Percentiles rank a stretch among this genome's conserved stretches.
Conservation (phyloP, 768 basidiomycete genomes). For the Hortiboletus flavorubellus region DNA sequence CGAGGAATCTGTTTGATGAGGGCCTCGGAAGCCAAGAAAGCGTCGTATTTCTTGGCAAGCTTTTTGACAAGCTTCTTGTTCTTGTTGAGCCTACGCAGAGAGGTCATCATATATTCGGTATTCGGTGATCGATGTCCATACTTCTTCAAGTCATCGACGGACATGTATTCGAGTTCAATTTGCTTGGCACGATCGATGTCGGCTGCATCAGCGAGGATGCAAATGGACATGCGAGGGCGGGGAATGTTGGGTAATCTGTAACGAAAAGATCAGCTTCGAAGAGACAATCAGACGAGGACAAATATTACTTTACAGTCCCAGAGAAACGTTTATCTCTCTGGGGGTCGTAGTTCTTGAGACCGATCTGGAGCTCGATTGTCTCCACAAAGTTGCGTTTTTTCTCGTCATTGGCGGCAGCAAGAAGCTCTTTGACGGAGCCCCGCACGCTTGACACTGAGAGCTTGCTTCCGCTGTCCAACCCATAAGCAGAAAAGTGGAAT, state of each 20-base stretch:
- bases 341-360: slow-evolving; percentile 98
- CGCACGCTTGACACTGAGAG: slow-evolving; percentile 99
- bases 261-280: not conserved
- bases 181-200: slow-evolving; percentile 99
- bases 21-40: slow-evolving; percentile 95
- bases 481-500: not conserved
- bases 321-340: slow-evolving; percentile 99
- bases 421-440: slow-evolving; percentile 90
- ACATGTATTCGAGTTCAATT: slow-evolving; percentile 98
- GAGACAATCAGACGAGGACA: not conserved
- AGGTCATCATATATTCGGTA: not conserved
- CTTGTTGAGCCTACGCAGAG: slow-evolving; percentile 82
- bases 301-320: slow-evolving; percentile 86
- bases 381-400: slow-evolving; percentile 93
- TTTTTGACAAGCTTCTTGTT: slow-evolving; percentile 99
- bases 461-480: slow-evolving; percentile 51
- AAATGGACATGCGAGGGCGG: slow-evolving; percentile 98
- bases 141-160: slow-evolving; percentile 99
- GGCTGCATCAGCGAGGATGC: slow-evolving; percentile 98
- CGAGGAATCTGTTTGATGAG: slow-evolving; percentile 99
- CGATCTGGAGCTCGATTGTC: slow-evolving; percentile 95
- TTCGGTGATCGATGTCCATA: slow-evolving; percentile 34
- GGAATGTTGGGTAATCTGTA: slow-evolving; percentile 91
- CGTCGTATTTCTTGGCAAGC: slow-evolving; percentile 99
- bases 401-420: slow-evolving; percentile 79